Percentiles rank a stretch among this genome's conserved stretches.
phyloP scores from a whole-genome alignment of 75 land plant species.

The Sequoia sempervirens region DNA sequence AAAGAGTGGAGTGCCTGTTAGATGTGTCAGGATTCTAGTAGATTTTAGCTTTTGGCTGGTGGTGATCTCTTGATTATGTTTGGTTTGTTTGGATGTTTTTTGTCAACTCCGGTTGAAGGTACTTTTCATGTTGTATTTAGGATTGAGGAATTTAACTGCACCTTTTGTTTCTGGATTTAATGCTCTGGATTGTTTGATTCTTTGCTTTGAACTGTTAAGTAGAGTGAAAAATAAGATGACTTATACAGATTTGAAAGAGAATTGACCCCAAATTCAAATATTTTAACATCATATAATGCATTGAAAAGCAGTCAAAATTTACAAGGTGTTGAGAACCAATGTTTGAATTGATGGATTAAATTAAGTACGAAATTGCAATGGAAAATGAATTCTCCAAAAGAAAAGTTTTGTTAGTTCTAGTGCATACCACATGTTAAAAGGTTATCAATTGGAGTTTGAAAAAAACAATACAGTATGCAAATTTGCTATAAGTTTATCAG shows the following conservation, averaged over 20 bases:
- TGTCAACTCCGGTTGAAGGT: neutral
- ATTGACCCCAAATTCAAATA: neutral
- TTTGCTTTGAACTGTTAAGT: neutral
- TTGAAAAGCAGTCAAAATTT: no score
- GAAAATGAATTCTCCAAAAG: neutral
- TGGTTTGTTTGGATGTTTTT: neutral
- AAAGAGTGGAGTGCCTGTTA: neutral
- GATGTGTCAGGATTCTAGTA: neutral
- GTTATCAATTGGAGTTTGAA: neutral
- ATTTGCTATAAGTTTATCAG: neutral
- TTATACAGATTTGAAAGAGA: neutral
- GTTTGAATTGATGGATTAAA: neutral
- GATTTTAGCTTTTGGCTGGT: neutral
- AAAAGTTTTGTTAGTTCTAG: neutral
- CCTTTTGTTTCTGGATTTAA: neutral
- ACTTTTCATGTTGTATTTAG: neutral
- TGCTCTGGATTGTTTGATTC: neutral
- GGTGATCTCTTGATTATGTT: neutral
- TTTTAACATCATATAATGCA: no score
- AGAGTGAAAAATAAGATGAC: neutral
- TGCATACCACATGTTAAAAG: neutral
- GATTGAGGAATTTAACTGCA: no score
- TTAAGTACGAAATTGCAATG: no score
- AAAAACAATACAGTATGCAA: neutral
- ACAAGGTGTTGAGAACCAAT: neutral